Evolutionary conservation across 768 basidiomycete species (phyloP).

Genomic region (Russula griseocarnosa): DNA sequence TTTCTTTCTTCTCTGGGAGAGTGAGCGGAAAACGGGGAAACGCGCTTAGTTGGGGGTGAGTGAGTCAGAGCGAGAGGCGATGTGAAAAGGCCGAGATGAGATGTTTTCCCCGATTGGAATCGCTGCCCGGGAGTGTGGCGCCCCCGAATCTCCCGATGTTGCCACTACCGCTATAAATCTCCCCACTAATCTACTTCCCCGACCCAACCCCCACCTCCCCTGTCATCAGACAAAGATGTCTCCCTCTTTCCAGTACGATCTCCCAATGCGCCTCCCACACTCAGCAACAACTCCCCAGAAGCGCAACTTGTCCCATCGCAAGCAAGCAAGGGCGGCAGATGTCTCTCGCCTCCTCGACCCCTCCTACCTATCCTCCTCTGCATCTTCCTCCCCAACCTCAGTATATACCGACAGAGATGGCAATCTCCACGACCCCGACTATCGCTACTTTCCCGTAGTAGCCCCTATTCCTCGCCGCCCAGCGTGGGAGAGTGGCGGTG

Average conservation of each 20-base stretch:
- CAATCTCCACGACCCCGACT: constrained; percentile 65
- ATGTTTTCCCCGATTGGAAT: constrained; percentile 5
- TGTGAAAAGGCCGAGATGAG: constrained; percentile 26
- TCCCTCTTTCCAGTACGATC: constrained; percentile 29
- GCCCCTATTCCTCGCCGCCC: constrained; percentile 32
- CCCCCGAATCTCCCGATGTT: not conserved
- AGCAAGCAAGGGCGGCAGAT: constrained; percentile 40
- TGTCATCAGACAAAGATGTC: constrained; percentile 14
- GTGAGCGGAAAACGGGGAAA: not conserved
- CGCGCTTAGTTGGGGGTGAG: constrained; percentile 7
- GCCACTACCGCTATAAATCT: constrained; percentile 23
- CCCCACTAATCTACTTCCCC: not conserved
- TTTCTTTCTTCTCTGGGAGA: too few relatives aligned
- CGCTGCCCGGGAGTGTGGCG: not conserved
- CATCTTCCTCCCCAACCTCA: constrained; percentile 32
- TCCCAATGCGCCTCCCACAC: constrained; percentile 33
- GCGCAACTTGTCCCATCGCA: constrained; percentile 23
- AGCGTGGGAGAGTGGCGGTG: constrained; percentile 37
- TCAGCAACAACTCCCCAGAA: constrained; percentile 34
- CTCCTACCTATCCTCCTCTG: constrained; percentile 45
- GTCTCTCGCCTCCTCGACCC: constrained; percentile 64
- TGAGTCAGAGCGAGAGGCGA: constrained; percentile 3
- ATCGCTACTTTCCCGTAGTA: constrained; percentile 54
- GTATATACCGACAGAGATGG: constrained; percentile 61
- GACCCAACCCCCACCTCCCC: not conserved